Percentiles rank a stretch among this genome's conserved stretches.
phyloP scores from a whole-genome alignment of 225 moss, liverwort and hornwort species.

The Antitrichia curtipendula region DNA sequence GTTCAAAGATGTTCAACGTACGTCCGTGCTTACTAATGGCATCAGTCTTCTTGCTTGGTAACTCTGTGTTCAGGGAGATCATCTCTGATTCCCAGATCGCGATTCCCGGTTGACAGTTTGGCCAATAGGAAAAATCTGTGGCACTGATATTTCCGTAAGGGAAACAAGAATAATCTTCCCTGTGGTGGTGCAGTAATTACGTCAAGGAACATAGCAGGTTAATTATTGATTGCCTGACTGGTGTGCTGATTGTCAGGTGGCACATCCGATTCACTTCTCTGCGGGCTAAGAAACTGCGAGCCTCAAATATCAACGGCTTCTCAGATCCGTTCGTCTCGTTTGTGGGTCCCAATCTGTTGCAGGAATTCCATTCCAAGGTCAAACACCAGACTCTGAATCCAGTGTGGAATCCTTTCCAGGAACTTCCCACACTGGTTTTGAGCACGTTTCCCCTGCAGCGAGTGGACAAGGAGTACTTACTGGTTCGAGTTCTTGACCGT shows the following conservation, averaged over 20 bases:
- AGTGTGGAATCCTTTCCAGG: constrained; percentile 87
- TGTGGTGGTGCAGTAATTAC: background rate
- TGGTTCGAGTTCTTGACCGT: constrained; percentile 77
- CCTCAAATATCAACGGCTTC: constrained; percentile 93
- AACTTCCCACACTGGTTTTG: constrained; percentile 84
- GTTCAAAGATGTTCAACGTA: background rate
- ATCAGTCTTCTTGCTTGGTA: background rate
- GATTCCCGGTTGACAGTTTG: background rate
- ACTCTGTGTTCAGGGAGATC: background rate
- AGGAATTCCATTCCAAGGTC: constrained; percentile 82
- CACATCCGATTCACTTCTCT: constrained; percentile 81
- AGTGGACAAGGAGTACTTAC: constrained; percentile 75
- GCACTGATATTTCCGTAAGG: background rate
- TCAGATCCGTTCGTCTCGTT: constrained; percentile 96
- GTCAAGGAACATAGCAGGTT: background rate
- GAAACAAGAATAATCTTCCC: no score
- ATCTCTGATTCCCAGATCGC: background rate
- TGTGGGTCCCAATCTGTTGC: constrained; percentile 83
- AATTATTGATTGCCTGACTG: background rate
- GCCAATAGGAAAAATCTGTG: no score
- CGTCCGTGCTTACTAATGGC: background rate
- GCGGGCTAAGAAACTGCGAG: constrained; percentile 86
- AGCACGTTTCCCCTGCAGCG: constrained; percentile 80
- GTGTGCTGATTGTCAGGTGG: constrained; percentile 30
- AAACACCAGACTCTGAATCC: constrained; percentile 93